Evolutionary conservation across 192 early-diverging fungal genomes (phyloP), one percentile per base, ranked within the genome.

Genomic region (Borealophlyctis nickersoniae): DNA sequence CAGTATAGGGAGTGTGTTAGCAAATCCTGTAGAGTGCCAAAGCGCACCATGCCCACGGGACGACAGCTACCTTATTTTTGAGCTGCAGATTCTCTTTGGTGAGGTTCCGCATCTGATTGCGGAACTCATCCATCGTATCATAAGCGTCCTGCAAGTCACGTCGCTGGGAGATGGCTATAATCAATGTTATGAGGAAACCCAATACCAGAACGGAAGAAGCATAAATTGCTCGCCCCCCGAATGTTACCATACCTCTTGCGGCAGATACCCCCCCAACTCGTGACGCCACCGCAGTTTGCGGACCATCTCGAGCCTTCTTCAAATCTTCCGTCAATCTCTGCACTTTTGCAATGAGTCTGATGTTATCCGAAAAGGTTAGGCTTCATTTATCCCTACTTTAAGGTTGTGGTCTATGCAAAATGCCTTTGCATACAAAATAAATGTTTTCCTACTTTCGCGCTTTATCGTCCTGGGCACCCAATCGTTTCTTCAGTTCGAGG

Each of bases 401-500:
- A 23, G 5, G 9, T 22, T 32, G 11, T 19, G 14, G n/a, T n/a
- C n/a, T n/a, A n/a, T n/a, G n/a, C n/a, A n/a, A n/a, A n/a, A 22
- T 14, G 33, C 49, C n/a, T 19, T 5, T 54, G 22, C 13, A 56
- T 60, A 9, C 32, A 30, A 16, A 64, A 14, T 28, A 34, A 24
- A 13, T 19, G 27, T n/a, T 3, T 63, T 5, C 35, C 26, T 45
- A 77, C 81, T 73, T 61, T 56, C 81, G 81, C 0, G 78, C 73
- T 4, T 70, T 73, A 36, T 81, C 78, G 50, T 83, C 78, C 49
- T 76, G 73, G 13, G 60, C 29, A 63, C 73, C 78, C 7, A 83
- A 23, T 55, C 75, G 69, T 62, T 73, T 72, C 57, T 83, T 83
- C 0, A 83, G 62, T 7, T 26, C 30, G 22, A 81, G 19, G 73